These are phyloP conservation scores for Fusarium sp. DNA, from an alignment of 2,329 filamentous ascomycete species.

Conservation along the genomic window DNA sequence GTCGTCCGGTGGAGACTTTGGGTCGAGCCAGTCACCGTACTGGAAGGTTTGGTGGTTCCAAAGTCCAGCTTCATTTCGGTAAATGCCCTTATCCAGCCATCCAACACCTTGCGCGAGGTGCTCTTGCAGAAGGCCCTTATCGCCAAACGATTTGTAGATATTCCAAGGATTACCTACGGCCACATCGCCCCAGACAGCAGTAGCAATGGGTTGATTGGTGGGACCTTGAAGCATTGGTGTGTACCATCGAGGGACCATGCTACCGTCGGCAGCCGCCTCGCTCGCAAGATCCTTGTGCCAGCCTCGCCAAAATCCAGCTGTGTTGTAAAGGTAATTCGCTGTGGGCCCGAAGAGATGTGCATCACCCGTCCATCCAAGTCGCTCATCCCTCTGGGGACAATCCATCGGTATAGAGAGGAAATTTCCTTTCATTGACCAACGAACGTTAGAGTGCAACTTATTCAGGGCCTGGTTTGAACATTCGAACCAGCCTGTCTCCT, in stretches of 20 bases:
- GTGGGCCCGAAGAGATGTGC: conserved; percentile 62
- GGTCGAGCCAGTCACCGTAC: conserved; percentile 61
- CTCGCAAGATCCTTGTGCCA: conserved; percentile 28
- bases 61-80: conserved; percentile 45
- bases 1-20: conserved; percentile 50
- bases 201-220: neutral
- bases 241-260: neutral
- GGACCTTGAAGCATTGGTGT: neutral
- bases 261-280: neutral
- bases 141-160: conserved; percentile 14
- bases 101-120: conserved; percentile 37
- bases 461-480: conserved; percentile 65
- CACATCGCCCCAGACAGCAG: conserved; percentile 32
- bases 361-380: conserved; percentile 64
- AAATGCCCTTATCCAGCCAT: conserved; percentile 8
- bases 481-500: conserved; percentile 60
- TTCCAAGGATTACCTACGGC: conserved; percentile 28
- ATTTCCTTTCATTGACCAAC: conserved; percentile 69
- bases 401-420: conserved; percentile 68
- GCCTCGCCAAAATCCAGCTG: conserved; percentile 56
- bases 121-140: neutral
- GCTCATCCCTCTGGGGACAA: conserved; percentile 66
- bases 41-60: conserved; percentile 44
- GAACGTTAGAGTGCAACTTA: conserved; percentile 63
- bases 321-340: conserved; percentile 65